Evolutionary conservation across 2,329 filamentous ascomycete genomes (phyloP).

Genomic region (Niveomyces coronatus): DNA sequence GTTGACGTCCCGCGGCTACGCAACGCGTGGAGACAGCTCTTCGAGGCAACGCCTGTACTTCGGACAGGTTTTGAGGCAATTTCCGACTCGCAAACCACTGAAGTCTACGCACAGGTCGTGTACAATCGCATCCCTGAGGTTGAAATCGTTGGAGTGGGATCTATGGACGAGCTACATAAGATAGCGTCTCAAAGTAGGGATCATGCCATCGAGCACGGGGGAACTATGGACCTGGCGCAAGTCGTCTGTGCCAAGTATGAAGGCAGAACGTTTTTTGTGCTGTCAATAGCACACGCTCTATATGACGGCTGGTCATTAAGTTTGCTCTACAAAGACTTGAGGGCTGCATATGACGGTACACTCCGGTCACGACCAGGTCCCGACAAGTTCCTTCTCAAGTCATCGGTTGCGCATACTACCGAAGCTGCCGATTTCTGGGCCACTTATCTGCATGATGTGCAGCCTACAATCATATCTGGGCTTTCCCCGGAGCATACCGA

Average conservation of each 20-base stretch:
- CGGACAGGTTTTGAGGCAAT: conserved; percentile 64
- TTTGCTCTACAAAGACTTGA: conserved; percentile 62
- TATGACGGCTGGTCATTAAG: conserved; percentile 83
- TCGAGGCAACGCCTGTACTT: conserved; percentile 56
- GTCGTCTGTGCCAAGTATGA: conserved; percentile 30
- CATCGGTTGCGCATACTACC: conserved; percentile 12
- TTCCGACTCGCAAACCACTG: conserved; percentile 44
- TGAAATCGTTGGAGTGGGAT: conserved; percentile 15
- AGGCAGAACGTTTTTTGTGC: conserved; percentile 33
- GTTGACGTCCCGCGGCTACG: conserved; percentile 48
- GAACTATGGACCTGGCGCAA: conserved; percentile 35
- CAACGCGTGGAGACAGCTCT: conserved; percentile 50
- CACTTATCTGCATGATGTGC: conserved; percentile 47
- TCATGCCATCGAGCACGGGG: conserved; percentile 25
- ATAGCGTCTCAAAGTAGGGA: conserved; percentile 13
- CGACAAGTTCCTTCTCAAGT: conserved; percentile 36
- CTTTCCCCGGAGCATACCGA: background rate
- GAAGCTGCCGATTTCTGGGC: conserved; percentile 54
- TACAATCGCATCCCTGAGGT: conserved; percentile 16
- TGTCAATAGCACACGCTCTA: conserved; percentile 76
- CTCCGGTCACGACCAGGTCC: conserved; percentile 35
- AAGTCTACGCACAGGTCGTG: conserved; percentile 41
- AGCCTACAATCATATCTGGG: conserved; percentile 23
- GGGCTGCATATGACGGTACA: conserved; percentile 47
- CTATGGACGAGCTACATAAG: conserved; percentile 22